Evolutionary conservation across 345 rosid species (phyloP).

Genomic region (Ceriops zippeliana): DNA sequence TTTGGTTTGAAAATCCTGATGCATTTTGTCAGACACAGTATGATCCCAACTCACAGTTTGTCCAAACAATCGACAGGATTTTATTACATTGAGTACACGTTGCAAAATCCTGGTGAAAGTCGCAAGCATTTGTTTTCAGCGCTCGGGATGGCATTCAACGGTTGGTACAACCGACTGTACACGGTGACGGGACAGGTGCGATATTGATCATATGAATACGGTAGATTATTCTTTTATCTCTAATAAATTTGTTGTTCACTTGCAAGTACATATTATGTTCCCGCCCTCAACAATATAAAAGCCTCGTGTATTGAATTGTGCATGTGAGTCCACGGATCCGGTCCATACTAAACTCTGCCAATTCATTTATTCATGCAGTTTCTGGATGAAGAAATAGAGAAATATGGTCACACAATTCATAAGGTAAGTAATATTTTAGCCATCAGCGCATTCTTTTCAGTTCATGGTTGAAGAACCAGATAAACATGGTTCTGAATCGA

Average conservation of each 20-base stretch:
- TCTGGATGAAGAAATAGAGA: constrained; percentile 58
- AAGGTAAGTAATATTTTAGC: constrained; percentile 41
- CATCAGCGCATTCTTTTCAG: background rate
- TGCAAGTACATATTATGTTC: too few species aligned
- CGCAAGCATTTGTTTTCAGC: constrained; percentile 67
- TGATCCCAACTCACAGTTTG: background rate
- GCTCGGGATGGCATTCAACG: constrained; percentile 81
- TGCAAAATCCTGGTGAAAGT: constrained; percentile 84
- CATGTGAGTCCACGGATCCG: background rate
- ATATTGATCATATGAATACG: background rate
- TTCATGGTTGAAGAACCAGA: background rate
- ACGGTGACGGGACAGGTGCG: constrained; percentile 86
- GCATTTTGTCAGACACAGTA: background rate
- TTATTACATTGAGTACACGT: constrained; percentile 82
- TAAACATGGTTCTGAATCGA: background rate
- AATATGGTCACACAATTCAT: constrained; percentile 53
- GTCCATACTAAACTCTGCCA: background rate
- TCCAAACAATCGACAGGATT: constrained; percentile 42
- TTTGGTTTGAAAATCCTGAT: background rate
- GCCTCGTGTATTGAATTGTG: background rate
- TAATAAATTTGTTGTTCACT: background rate
- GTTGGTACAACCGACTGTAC: constrained; percentile 89
- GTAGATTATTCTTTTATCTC: background rate
- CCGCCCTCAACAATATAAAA: too few species aligned
- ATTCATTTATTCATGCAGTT: constrained; percentile 39